Evolutionary conservation across 352 stramenopile genomes (phyloP), one percentile per base, ranked within the genome.

Genomic region (Pythium oligandrum): DNA sequence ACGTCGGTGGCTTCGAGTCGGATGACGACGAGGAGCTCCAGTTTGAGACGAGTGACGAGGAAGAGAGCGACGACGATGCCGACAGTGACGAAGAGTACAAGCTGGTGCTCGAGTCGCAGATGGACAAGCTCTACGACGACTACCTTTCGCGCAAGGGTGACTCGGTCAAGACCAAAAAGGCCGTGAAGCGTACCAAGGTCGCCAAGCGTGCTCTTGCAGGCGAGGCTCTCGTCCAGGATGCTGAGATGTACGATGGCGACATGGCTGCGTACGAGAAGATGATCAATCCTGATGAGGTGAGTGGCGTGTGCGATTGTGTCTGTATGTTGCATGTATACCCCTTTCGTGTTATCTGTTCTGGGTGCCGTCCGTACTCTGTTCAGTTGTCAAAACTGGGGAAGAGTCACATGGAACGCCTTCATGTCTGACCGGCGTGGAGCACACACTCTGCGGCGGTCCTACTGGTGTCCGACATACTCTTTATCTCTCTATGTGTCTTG

Each of bases 321-420:
- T 67, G 2, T 69, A 36, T 26, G 39, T 40, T 71, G 51, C 64
- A 30, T 57, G 48, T 48, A 37, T 63, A 66, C 83, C 83, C 83
- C 79, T 87, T 89, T 79, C 80, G 83, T 94, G 83, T 94, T 94
- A 90, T 94, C 81, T 94, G 83, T 91, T 92, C 82, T 68, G 83
- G 75, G 83, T 91, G 66, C 69, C 47, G 42, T 78, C 74, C 70
- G 81, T 95, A 93, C 83, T 81, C 82, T 90, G 83, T 76, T 82
- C 85, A 95, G 85, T 95, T 95, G 85, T 95, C 85, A 92, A 95
- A 82, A 66, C 86, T 90, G 82, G 85, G 85, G 85, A 52, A 95
- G 51, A 95, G 4, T 37, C 71, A 86, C 42, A 26, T 35, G 26
- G 78, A 84, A 68, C 73, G 75, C 69, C 66, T 73, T 84, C 63